phyloP scores from a whole-genome alignment of 2,329 filamentous ascomycete genomes.

The Myriosclerotinia duriaeana region DNA sequence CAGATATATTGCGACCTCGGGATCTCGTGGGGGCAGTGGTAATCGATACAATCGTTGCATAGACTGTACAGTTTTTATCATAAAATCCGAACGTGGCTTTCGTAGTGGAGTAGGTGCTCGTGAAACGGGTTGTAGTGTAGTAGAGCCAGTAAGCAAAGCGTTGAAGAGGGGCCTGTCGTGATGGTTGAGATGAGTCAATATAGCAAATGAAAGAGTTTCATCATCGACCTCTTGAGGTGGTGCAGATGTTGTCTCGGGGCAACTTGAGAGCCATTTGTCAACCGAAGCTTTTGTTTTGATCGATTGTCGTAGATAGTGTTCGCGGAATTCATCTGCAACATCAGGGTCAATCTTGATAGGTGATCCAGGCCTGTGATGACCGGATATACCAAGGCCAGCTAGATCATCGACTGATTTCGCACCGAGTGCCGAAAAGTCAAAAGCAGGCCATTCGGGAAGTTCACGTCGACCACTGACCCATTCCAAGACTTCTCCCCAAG shows the following conservation, averaged over 20 bases:
- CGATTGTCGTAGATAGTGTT: slow-evolving; percentile 87
- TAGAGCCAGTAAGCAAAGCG: slow-evolving; percentile 66
- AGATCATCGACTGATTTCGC: slow-evolving; percentile 59
- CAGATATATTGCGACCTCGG: slow-evolving; percentile 82
- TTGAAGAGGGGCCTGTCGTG: slow-evolving; percentile 80
- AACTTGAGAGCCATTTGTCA: slow-evolving; percentile 83
- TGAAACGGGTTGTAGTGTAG: slow-evolving; percentile 52
- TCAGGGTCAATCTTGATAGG: slow-evolving; percentile 83
- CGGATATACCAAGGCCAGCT: slow-evolving; percentile 54
- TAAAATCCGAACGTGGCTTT: slow-evolving; percentile 67
- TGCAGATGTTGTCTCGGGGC: slow-evolving; percentile 66
- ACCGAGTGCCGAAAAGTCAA: slow-evolving; percentile 66
- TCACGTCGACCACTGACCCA: slow-evolving; percentile 86
- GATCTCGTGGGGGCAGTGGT: slow-evolving; percentile 70
- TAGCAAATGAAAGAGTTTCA: slow-evolving; percentile 89
- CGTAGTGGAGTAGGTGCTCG: slow-evolving; percentile 69
- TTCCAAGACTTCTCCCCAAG: slow-evolving; percentile 94
- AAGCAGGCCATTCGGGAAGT: slow-evolving; percentile 84
- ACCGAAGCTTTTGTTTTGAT: slow-evolving; percentile 91
- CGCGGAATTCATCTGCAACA: slow-evolving; percentile 87
- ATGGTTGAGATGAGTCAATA: slow-evolving; percentile 79
- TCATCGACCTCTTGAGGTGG: slow-evolving; percentile 89
- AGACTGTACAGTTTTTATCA: slow-evolving; percentile 73
- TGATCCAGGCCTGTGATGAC: slow-evolving; percentile 53
- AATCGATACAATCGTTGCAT: slow-evolving; percentile 85